A percentile compares a stretch with the other conserved stretches of the same genome.
Conservation (phyloP, 2,329 filamentous ascomycete species). For the Colletotrichum orbiculare region DNA sequence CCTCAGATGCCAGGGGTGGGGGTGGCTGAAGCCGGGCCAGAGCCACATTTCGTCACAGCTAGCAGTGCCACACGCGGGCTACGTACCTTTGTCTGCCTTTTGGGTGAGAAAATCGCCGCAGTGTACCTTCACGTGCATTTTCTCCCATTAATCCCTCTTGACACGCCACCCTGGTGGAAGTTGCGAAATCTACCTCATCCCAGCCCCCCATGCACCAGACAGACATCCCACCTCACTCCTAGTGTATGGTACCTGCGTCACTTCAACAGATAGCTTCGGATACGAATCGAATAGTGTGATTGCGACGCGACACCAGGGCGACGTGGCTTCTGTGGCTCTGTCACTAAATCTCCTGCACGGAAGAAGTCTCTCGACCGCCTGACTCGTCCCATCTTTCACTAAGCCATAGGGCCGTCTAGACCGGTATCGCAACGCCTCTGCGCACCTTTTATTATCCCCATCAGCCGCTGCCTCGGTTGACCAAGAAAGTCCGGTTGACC, state of each 20-base stretch:
- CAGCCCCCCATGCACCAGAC: too few species aligned
- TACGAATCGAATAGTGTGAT: conserved; percentile 3
- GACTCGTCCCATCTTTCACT: conserved; percentile 7
- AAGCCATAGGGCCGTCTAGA: background rate
- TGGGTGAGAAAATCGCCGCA: too few species aligned
- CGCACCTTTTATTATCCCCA: background rate
- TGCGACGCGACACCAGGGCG: conserved; percentile 26
- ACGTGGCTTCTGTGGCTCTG: conserved; percentile 28
- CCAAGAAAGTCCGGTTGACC: too few species aligned
- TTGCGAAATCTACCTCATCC: background rate
- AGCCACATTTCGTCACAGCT: background rate
- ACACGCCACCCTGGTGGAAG: conserved; percentile 19
- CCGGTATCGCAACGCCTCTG: background rate
- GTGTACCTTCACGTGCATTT: conserved; percentile 32
- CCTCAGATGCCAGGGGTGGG: conserved; percentile 2
- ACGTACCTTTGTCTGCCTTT: conserved; percentile 6
- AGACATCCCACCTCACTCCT: too few species aligned
- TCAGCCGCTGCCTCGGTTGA: too few species aligned
- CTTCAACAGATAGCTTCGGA: background rate
- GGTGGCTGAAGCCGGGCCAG: conserved; percentile 17
- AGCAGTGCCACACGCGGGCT: conserved; percentile 8
- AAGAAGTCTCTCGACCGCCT: conserved; percentile 1
- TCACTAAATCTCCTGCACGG: conserved; percentile 1
- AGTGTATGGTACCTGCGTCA: too few species aligned
- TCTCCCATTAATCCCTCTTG: background rate